Evolutionary conservation across 805 yeast genomes (phyloP).

Genomic region (Metschnikowia colocasiae): DNA sequence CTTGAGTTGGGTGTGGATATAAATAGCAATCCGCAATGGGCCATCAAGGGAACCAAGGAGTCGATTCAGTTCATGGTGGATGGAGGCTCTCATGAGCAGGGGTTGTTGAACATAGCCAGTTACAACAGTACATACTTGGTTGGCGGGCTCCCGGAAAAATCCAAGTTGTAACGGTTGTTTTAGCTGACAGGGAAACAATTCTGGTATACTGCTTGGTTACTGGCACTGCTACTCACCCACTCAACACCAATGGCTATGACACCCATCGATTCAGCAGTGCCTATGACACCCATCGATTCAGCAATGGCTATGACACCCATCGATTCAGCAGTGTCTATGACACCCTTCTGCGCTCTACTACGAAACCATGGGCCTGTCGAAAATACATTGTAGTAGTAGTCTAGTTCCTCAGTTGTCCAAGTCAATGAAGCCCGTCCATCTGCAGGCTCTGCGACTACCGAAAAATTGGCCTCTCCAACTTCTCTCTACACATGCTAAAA

Average conservation of each 20-base stretch:
- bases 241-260: too few relatives aligned
- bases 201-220: too few relatives aligned
- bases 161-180: conserved; percentile 11
- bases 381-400: too few relatives aligned
- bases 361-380: too few relatives aligned
- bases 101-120: conserved; percentile 50
- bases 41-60: conserved; percentile 61
- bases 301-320: too few relatives aligned
- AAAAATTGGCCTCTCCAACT: neutral
- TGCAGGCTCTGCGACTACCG: neutral
- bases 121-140: conserved; percentile 44
- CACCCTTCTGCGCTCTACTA: too few relatives aligned
- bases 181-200: too few relatives aligned
- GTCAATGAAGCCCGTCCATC: neutral
- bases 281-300: too few relatives aligned
- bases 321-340: too few relatives aligned
- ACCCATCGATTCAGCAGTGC: too few relatives aligned
- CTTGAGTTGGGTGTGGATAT: conserved; percentile 46
- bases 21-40: conserved; percentile 49
- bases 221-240: too few relatives aligned
- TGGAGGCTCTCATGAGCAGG: conserved; percentile 38
- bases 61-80: conserved; percentile 41
- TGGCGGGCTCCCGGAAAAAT: conserved; percentile 14
- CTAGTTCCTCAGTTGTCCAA: neutral
- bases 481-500: conserved; percentile 1